Conservation (phyloP, 2,329 filamentous ascomycete genomes). For the Alternaria metachromatica region DNA sequence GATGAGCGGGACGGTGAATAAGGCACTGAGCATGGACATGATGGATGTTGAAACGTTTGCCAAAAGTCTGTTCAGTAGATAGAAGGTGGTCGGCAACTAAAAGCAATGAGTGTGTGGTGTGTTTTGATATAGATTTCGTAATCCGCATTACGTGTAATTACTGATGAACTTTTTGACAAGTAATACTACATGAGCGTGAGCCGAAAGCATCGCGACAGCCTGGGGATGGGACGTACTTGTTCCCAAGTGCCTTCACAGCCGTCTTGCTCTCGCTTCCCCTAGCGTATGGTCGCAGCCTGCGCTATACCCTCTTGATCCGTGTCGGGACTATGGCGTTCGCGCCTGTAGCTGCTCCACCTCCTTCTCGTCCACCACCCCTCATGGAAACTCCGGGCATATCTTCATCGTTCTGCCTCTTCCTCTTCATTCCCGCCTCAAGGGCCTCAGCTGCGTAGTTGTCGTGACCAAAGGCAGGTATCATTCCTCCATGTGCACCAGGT, state of each 20-base stretch:
- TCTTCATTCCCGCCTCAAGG: constrained; percentile 7
- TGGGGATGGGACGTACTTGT: background rate
- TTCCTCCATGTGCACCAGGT: constrained; percentile 14
- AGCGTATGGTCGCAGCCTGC: background rate
- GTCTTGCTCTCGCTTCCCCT: background rate
- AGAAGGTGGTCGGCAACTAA: background rate
- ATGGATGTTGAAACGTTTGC: constrained; percentile 53
- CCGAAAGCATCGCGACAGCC: background rate
- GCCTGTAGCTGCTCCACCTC: constrained; percentile 25
- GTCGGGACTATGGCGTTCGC: constrained; percentile 25
- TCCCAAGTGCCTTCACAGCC: background rate
- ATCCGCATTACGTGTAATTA: background rate
- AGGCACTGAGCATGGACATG: constrained; percentile 55
- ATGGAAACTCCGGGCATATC: constrained; percentile 25
- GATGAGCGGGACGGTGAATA: constrained; percentile 60
- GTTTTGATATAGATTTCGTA: background rate
- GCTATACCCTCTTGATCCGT: constrained; percentile 11
- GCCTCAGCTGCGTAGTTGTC: constrained; percentile 5
- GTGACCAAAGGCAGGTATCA: constrained; percentile 2
- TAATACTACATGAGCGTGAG: constrained; percentile 22
- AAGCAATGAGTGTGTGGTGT: background rate
- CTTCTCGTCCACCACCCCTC: constrained; percentile 12
- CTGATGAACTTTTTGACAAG: background rate
- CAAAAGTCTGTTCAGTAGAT: background rate
- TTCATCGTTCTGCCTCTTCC: constrained; percentile 14